Evolutionary conservation across 805 yeast species (phyloP).

Genomic region (Pichia paraexigua): DNA sequence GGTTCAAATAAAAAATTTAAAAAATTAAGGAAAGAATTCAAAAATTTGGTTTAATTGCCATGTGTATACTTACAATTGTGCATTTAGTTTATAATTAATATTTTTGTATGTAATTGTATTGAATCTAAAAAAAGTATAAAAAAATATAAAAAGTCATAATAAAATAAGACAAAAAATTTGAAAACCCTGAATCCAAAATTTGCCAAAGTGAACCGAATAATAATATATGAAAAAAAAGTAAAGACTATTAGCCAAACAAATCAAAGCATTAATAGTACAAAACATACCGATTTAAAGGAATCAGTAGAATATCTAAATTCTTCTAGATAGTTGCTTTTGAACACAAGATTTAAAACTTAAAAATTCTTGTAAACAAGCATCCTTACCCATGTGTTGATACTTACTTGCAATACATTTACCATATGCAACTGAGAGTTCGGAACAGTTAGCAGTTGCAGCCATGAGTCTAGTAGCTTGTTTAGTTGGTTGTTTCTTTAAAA

Average conservation of each 20-base stretch:
- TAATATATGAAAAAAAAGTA: too few relatives aligned
- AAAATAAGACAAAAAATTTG: neutral
- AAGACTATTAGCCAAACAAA: neutral
- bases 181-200: neutral
- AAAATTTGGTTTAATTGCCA: conserved; percentile 2
- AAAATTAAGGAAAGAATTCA: conserved; percentile 26
- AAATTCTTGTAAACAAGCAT: conserved; percentile 48
- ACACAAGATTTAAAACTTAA: conserved; percentile 43
- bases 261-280: neutral
- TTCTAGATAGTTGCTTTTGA: conserved; percentile 12
- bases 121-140: too few relatives aligned
- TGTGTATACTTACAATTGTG: neutral
- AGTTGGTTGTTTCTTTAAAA: conserved; percentile 16
- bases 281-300: too few relatives aligned
- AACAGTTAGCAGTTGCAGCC: conserved; percentile 25
- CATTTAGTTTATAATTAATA: neutral
- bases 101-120: neutral
- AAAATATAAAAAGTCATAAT: too few relatives aligned
- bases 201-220: neutral
- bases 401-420: conserved; percentile 47
- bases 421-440: conserved; percentile 31
- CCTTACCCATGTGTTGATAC: conserved; percentile 43
- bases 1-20: conserved; percentile 31
- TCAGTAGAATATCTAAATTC: neutral
- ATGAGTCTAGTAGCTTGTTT: conserved; percentile 27